Base-by-base conservation (phyloP, 2,329 filamentous ascomycete species). In the Thielaviopsis ethacetica region DNA sequence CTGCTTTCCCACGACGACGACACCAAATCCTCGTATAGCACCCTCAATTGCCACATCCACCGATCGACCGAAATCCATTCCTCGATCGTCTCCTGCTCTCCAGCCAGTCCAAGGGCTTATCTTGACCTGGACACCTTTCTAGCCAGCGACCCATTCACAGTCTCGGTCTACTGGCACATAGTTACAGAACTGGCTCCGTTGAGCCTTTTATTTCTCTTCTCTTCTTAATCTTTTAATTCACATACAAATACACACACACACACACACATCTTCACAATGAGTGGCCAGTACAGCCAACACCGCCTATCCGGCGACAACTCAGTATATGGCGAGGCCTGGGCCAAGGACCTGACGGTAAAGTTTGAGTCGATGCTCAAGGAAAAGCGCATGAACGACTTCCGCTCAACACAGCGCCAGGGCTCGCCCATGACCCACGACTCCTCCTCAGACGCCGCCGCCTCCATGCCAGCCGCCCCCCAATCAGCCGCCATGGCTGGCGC, bases 291-390 rank as follows among this genome's bases (percentile, higher is more conserved):
- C 2, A 44, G 51, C n/a, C 50, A 50, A 21, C 38, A 56, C 54
- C 59, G 59, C 22, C 59, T 58, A 61, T 49, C 55, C 52, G 54
- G 50, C 22, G 56, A 58, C 17, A 65, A 66, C 63, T 70, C 66
- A 47, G 73, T 76, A 6, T 80, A 81, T 66, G 84, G 85, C 67
- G 86, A 90, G 67, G 78, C 80, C 67, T 88, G 84, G 83, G 88
- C 90, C 26, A 79, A 82, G 66, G 87, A 90, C 61, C 75, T 97
- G 66, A 85, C 87, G 56, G 75, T 85, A 66, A 86, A 89, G 67
- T 96, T 96, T 70, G 88, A 95, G 69, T 85, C 90, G 63, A 75
- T 95, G 62, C 78, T 97, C 67, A 85, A 88, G 69, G 89, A 87
- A 60, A 91, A 88, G 75, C 82, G 90, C 70, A 83, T 95, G 76